Conservation (phyloP, 2,329 filamentous ascomycete genomes). For the Atkinsonella hypoxylon region DNA sequence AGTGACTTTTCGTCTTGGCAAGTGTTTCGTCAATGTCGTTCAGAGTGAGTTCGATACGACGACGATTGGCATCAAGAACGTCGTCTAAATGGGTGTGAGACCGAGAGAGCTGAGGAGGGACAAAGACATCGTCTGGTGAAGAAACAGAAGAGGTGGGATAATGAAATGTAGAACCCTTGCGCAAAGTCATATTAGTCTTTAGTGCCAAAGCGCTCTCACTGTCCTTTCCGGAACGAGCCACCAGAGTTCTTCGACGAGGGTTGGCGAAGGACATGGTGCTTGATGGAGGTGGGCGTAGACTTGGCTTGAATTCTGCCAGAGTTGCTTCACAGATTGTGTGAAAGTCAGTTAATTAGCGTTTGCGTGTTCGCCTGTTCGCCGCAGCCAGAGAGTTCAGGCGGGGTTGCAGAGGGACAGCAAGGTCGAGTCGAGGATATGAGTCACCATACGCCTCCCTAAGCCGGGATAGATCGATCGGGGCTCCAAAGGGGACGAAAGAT, state of each 20-base stretch:
- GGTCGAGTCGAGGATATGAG: slow-evolving; percentile 1
- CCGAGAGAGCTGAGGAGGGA: slow-evolving; percentile 46
- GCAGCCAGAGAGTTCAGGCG: background rate
- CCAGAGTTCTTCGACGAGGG: slow-evolving; percentile 34
- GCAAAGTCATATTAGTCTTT: slow-evolving; percentile 36
- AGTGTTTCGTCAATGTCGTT: slow-evolving; percentile 53
- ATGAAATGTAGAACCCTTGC: slow-evolving; percentile 59
- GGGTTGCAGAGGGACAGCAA: background rate
- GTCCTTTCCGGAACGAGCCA: slow-evolving; percentile 25
- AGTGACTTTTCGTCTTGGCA: slow-evolving; percentile 30
- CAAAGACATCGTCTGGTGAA: slow-evolving; percentile 29
- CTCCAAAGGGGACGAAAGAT: background rate
- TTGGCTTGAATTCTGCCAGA: background rate
- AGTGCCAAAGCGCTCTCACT: slow-evolving; percentile 21
- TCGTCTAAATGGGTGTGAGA: slow-evolving; percentile 61
- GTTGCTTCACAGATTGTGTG: slow-evolving; percentile 1
- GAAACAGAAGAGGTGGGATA: slow-evolving; percentile 35
- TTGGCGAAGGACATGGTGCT: slow-evolving; percentile 35
- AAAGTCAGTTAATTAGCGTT: background rate
- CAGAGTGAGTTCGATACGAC: slow-evolving; percentile 55
- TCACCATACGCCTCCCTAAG: background rate
- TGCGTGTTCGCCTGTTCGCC: background rate
- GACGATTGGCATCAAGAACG: slow-evolving; percentile 56
- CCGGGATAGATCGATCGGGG: background rate
- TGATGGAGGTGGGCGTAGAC: background rate